Evolutionary conservation across 2,329 filamentous ascomycete genomes (phyloP).

Genomic region (Epichloe bromicola): DNA sequence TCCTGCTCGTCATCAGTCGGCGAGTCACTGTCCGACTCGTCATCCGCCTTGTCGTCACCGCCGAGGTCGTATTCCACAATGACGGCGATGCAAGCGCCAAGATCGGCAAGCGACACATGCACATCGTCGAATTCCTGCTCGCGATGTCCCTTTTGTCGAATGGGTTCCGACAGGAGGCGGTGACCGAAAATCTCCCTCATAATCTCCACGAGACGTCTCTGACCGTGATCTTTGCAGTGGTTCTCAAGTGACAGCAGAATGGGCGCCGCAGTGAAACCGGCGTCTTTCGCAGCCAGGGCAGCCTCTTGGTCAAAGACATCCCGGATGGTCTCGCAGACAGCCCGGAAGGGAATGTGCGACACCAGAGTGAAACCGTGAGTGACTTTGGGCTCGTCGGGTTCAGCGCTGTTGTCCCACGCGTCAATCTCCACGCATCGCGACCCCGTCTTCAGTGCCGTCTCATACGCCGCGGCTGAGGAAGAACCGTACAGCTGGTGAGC

Average conservation of each 20-base stretch:
- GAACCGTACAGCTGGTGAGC: slow-evolving; percentile 56
- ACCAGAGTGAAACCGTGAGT: slow-evolving; percentile 59
- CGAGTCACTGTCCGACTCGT: slow-evolving; percentile 19
- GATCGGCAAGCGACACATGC: slow-evolving; percentile 44
- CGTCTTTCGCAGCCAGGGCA: slow-evolving; percentile 21
- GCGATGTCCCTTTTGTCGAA: slow-evolving; percentile 41
- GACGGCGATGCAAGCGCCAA: slow-evolving; percentile 50
- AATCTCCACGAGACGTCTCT: slow-evolving; percentile 48
- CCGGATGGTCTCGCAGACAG: slow-evolving; percentile 52
- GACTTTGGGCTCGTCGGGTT: slow-evolving; percentile 52
- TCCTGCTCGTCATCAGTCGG: slow-evolving; percentile 22
- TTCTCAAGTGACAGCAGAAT: slow-evolving; percentile 56
- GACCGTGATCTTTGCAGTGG: slow-evolving; percentile 47
- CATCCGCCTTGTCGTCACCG: slow-evolving; percentile 11
- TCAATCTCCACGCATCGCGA: slow-evolving; percentile 63
- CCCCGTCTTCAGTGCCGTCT: slow-evolving; percentile 47
- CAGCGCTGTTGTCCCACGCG: slow-evolving; percentile 52
- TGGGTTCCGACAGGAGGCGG: slow-evolving; percentile 42
- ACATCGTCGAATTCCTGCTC: slow-evolving; percentile 38
- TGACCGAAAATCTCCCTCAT: slow-evolving; percentile 52
- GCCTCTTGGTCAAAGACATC: slow-evolving; percentile 48
- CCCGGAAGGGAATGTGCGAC: slow-evolving; percentile 50
- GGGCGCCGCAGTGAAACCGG: slow-evolving; percentile 35
- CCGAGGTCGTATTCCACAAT: slow-evolving; percentile 56
- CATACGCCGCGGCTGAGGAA: slow-evolving; percentile 50